Percentiles rank a stretch among this genome's conserved stretches.
These are phyloP conservation scores for Capsella bursapastoris DNA, from an alignment of 345 rosid species.

Conservation along the genomic window DNA sequence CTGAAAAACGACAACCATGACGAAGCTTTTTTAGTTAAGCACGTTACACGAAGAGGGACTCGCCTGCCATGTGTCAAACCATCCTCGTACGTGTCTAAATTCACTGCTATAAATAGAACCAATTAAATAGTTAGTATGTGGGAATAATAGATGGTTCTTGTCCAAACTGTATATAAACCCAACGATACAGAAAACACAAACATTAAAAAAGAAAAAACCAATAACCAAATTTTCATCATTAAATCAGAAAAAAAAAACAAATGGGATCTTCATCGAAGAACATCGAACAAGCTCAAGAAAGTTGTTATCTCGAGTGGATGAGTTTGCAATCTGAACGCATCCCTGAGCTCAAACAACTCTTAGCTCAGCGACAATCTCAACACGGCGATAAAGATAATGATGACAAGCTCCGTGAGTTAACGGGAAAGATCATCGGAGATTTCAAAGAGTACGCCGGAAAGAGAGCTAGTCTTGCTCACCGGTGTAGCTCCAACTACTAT, in stretches of 20 bases:
- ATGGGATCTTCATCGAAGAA: constrained; percentile 6
- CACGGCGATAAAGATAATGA: background rate
- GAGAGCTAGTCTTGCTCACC: constrained; percentile 25
- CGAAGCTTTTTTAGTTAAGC: background rate
- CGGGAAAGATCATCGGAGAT: constrained; percentile 30
- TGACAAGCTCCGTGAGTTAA: constrained; percentile 28
- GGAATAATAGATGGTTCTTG: background rate
- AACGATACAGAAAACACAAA: constrained; percentile 1
- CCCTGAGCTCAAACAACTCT: constrained; percentile 26
- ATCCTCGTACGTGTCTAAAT: constrained; percentile 29
- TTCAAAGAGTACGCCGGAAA: constrained; percentile 32
- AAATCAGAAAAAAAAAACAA: background rate
- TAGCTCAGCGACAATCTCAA: constrained; percentile 20
- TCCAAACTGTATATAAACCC: constrained; percentile 34
- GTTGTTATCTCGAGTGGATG: constrained; percentile 38
- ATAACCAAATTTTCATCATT: constrained; percentile 6
- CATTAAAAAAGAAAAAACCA: background rate
- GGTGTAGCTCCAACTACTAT: constrained; percentile 42
- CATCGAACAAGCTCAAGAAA: constrained; percentile 38
- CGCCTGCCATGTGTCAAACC: constrained; percentile 2
- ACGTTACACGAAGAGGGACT: background rate
- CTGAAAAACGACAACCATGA: constrained; percentile 4
- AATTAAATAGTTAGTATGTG: constrained; percentile 4
- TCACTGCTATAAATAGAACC: background rate
- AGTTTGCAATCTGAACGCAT: constrained; percentile 30